Evolutionary conservation across 2,329 filamentous ascomycete species (phyloP), one percentile per base, ranked within the genome.

Genomic region (Sporothrix mexicana): DNA sequence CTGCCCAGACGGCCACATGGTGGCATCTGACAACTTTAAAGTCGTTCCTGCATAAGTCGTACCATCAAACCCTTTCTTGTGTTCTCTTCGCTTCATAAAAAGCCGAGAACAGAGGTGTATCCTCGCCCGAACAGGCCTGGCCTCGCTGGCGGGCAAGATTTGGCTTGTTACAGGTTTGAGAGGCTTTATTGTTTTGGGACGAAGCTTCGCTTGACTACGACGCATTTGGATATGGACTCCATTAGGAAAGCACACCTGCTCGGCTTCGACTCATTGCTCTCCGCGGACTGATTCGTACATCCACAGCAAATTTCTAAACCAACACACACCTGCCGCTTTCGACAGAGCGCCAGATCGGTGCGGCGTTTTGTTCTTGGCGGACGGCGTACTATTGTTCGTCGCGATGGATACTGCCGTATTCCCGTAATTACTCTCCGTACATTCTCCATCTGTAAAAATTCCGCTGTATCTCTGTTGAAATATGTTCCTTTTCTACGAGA

Each of bases 121-220:
- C 13, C 36, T n/a, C 59, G 41, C 59, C 36, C 36, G 13, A 45
- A 13, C 36, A 15, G 36, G 59, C n/a, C n/a, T 45, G 59, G 59
- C 41, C 59, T 45, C 59, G 36, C 45, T n/a, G 17, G 41, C 47
- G 23, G 43, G 45, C 23, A 51, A 51, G 45, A 51, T 51, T 61
- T 25, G n/a, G 45, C 23, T 25, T 36, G 64, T 67, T 36, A 67
- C 64, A 67, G 64, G 20, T 51, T 7, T 51, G 53, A 57, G 53
- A 23, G 23, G 53, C 47, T 20, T 55, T 20, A 55, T 23, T 36
- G 30, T 36, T 17, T 17, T 51, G 30, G 30, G 30, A 41, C 1
- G 13, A 17, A 30, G n/a, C 36, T 62, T 66, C 49, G 20, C 62
- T 20, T 25, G 20, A 36, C 30, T 36, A 36, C 30, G 30, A 36